Conservation (phyloP, 495 filamentous ascomycete species). For the Opeltia flavorubescens region DNA sequence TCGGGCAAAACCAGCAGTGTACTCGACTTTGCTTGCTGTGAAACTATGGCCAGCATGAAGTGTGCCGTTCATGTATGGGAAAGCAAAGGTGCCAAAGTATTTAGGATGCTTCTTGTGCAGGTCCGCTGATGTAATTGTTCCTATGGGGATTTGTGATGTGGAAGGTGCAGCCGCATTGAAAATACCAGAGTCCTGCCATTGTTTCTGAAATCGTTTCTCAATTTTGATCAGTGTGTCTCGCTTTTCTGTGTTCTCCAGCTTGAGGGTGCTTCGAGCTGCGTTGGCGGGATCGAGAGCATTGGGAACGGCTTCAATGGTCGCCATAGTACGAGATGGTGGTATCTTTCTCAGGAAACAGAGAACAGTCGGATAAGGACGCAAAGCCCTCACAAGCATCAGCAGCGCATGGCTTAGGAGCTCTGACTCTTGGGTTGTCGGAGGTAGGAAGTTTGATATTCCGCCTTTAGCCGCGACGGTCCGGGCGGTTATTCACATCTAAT, state of each 20-base stretch:
- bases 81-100: constrained; percentile 88
- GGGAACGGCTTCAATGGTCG: constrained; percentile 32
- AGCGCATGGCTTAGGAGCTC: no score
- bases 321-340: constrained; percentile 23
- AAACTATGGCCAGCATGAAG: constrained; percentile 88
- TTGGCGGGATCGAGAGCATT: constrained; percentile 46
- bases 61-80: constrained; percentile 93
- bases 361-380: background rate
- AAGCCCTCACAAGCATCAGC: background rate
- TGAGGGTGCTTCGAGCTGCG: constrained; percentile 52
- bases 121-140: constrained; percentile 52
- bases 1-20: constrained; percentile 63
- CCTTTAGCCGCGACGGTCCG: background rate
- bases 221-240: constrained; percentile 72
- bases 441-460: background rate
- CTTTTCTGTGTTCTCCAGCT: constrained; percentile 83
- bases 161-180: constrained; percentile 81
- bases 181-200: constrained; percentile 64
- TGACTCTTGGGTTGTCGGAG: background rate
- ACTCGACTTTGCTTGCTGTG: constrained; percentile 81
- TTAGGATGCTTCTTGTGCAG: constrained; percentile 74
- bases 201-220: constrained; percentile 83
- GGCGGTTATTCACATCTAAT: background rate
- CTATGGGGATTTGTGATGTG: constrained; percentile 54
- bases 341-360: background rate